Evolutionary conservation across 192 early-diverging fungal genomes (phyloP), one percentile per base, ranked within the genome.

Genomic region (Podila minutissima): DNA sequence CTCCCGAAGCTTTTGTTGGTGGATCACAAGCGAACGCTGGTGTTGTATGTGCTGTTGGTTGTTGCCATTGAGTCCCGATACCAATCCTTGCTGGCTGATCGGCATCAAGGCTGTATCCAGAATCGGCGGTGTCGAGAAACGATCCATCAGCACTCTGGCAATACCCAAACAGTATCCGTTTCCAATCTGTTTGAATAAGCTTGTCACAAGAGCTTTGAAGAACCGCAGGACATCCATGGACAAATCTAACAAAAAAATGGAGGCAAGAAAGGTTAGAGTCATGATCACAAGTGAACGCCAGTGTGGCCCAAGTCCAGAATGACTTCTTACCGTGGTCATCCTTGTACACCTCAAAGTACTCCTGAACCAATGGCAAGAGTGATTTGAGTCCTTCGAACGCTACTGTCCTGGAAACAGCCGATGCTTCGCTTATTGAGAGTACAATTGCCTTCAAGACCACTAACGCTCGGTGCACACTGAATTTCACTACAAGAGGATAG

Each of bases 281-380:
- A 41, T 41, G 38, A 41, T 41, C 13, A 15, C 15, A 28, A 59
- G 57, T 59, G 2, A 20, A 28, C 24, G 29, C 15, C 29, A 33
- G 26, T 33, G 7, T 12, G 29, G 19, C 4, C 0, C 17, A 61
- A 6, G 17, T 33, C 11, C 15, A 15, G 59, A 61, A 61, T 24
- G 5, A 19, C 20, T 1, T 9, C 75, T 17, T 73, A 81, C 77
- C 77, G 63, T 73, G 77, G 20, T 81, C 77, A 22, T 81, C 77
- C 28, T 46, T 46, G 59, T 69, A 81, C 28, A 73, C 59, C 12
- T 81, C 70, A 60, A 81, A 81, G 24, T 65, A 81, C 46, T 81
- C 71, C 57, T 81, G 70, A 11, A 68, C 67, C 13, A 73, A 59
- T 20, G 70, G 77, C 22, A 81, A 65, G 0, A 66, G 60, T 10